A percentile compares a stretch with the other conserved stretches of the same genome.
Conservation (phyloP, 805 yeast genomes). For the Schwanniomyces polymorphus region DNA sequence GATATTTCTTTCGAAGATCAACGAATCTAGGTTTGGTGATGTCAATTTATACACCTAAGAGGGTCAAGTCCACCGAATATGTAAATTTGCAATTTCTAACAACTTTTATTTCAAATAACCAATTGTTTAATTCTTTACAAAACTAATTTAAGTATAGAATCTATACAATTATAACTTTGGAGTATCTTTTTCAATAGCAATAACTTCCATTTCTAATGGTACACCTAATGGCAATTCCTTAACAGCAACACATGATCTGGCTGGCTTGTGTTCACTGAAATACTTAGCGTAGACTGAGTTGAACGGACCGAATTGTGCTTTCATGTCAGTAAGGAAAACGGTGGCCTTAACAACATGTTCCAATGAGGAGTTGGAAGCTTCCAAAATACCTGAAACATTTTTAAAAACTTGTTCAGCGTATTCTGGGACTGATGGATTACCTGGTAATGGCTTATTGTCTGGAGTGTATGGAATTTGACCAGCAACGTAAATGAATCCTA, state of each 20-base stretch:
- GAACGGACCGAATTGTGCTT: slow-evolving; percentile 72
- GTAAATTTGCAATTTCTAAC: no score
- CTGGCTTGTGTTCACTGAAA: slow-evolving; percentile 82
- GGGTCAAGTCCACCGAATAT: no score
- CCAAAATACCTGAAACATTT: slow-evolving; percentile 70
- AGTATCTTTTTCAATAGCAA: slow-evolving; percentile 68
- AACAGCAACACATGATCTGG: slow-evolving; percentile 97
- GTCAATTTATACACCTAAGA: no score
- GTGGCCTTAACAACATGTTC: slow-evolving; percentile 85
- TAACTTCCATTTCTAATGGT: slow-evolving; percentile 85
- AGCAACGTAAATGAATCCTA: slow-evolving; percentile 82
- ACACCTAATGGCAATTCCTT: slow-evolving; percentile 86
- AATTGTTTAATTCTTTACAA: no score
- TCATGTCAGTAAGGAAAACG: slow-evolving; percentile 89
- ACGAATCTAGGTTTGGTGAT: no score
- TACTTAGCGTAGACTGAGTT: slow-evolving; percentile 82
- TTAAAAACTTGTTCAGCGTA: slow-evolving; percentile 74
- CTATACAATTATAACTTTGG: slow-evolving; percentile 27
- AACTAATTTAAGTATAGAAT: no score
- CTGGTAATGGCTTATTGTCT: slow-evolving; percentile 76
- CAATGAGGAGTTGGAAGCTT: slow-evolving; percentile 81
- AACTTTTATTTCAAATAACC: no score
- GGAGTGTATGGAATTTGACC: slow-evolving; percentile 94
- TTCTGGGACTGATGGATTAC: slow-evolving; percentile 61
- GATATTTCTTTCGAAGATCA: no score